A percentile compares a stretch with the other conserved stretches of the same genome.
These are phyloP conservation scores for Parascedosporium putredinis DNA, from an alignment of 2,329 filamentous ascomycete genomes.

Conservation along the genomic window DNA sequence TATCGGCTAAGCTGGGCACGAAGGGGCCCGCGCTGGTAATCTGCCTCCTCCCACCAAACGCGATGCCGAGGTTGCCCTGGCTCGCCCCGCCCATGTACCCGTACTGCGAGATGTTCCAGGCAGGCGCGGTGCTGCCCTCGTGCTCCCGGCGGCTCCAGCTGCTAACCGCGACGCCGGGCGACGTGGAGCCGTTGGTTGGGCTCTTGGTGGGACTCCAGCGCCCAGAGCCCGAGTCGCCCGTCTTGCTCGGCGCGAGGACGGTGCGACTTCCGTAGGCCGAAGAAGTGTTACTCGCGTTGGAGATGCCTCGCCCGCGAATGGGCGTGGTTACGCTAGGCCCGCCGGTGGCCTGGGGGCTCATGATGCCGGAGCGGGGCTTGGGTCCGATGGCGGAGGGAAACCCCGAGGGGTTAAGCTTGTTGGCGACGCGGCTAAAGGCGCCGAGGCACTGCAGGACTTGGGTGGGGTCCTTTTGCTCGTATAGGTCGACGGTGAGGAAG, in stretches of 20 bases:
- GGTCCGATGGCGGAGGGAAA: constrained; percentile 72
- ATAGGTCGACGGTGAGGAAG: constrained; percentile 94
- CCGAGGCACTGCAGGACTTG: constrained; percentile 89
- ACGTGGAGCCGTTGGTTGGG: constrained; percentile 37
- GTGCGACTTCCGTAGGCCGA: constrained; percentile 33
- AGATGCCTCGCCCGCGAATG: constrained; percentile 35
- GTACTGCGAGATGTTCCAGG: constrained; percentile 98
- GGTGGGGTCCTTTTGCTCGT: constrained; percentile 88
- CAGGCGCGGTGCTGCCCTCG: constrained; percentile 70
- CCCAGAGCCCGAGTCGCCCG: constrained; percentile 43
- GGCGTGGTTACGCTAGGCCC: constrained; percentile 30
- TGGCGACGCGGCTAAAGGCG: constrained; percentile 81
- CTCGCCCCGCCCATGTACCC: constrained; percentile 97
- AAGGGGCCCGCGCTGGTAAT: constrained; percentile 75
- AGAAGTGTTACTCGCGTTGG: constrained; percentile 49
- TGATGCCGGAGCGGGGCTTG: constrained; percentile 43
- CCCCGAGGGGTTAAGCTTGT: constrained; percentile 58
- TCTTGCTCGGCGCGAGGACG: constrained; percentile 34
- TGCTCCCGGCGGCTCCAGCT: constrained; percentile 86
- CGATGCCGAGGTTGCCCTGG: constrained; percentile 87
- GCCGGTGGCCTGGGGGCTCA: constrained; percentile 60
- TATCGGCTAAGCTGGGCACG: constrained; percentile 75
- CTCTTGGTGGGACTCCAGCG: constrained; percentile 47
- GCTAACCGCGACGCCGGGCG: constrained; percentile 49
- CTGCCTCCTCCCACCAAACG: constrained; percentile 83